Evolutionary conservation across 129 eudicot genomes (phyloP), one percentile per base, ranked within the genome.

Genomic region (Chrysanthemum lavandulifolium): DNA sequence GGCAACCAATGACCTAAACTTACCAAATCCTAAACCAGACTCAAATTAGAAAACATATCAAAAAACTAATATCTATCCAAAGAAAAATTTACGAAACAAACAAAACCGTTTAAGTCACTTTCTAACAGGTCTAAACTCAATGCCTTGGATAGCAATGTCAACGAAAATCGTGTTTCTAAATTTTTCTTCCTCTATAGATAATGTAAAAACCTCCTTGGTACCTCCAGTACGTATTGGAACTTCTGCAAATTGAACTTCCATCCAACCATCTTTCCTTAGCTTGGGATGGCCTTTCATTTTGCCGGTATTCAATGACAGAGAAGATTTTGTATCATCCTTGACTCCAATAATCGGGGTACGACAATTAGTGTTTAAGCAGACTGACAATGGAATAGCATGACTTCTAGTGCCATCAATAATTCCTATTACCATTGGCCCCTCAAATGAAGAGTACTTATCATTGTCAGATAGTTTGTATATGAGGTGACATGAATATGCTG

Each of bases 341-440:
- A 56, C 13, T 12, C 61, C 61, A 36, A 68, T 52, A 13, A 25
- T 51, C 3, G 61, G 73, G 25, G 49, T 59, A 48, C 13, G 61
- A 48, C 73, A 68, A 51, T 2, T 13, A 50, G 61, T 51, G 8
- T 68, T 68, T 51, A 68, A 68, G 27, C 73, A 68, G 16, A 68
- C 12, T 68, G 73, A 68, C 57, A 25, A 16, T 14, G 61, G 49
- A 12, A 68, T 12, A 8, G 50, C 33, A 51, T 27, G 23, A 11
- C 48, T 12, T 50, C 55, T 27, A 13, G 3, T 21, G 72, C 45
- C 31, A 27, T 27, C 31, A 15, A 21, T 68, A 51, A 68, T 52
- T 68, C 73, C 73, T 13, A 68, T 25, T 52, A 68, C 73, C 62
- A 52, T 68, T 8, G 73, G 73, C 19, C 67, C 75, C 5, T 71